Percentiles rank a stretch among this genome's conserved stretches.
Evolutionary conservation across 1,139 yeast species (phyloP).

Genomic region (Debaryomyces sp.): DNA sequence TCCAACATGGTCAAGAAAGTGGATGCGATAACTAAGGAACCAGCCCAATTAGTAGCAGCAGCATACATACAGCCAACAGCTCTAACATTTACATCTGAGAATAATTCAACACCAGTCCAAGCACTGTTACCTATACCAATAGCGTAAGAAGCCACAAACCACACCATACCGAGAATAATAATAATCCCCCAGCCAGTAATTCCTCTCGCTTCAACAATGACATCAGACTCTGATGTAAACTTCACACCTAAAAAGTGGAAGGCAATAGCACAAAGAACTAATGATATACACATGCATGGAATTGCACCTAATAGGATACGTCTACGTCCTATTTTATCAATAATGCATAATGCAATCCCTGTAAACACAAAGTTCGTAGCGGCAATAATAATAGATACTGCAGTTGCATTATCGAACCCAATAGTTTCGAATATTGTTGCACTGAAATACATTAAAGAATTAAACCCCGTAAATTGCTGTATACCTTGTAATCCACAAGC

Average conservation of each 20-base stretch:
- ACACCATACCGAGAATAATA: slow-evolving; percentile 80
- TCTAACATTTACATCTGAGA: slow-evolving; percentile 86
- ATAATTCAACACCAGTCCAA: slow-evolving; percentile 96
- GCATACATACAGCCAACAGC: slow-evolving; percentile 91
- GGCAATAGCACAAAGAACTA: slow-evolving; percentile 80
- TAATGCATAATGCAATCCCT: slow-evolving; percentile 75
- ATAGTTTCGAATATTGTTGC: slow-evolving; percentile 87
- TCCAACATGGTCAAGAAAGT: slow-evolving; percentile 93
- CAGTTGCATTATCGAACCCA: slow-evolving; percentile 84
- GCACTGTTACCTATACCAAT: slow-evolving; percentile 96
- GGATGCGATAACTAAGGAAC: slow-evolving; percentile 86
- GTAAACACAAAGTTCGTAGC: slow-evolving; percentile 92
- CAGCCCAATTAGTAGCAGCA: slow-evolving; percentile 96
- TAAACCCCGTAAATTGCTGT: slow-evolving; percentile 95
- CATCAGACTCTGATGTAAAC: slow-evolving; percentile 52
- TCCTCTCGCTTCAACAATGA: slow-evolving; percentile 44
- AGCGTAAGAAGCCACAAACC: slow-evolving; percentile 87
- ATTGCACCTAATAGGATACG: slow-evolving; percentile 70
- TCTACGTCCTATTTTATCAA: slow-evolving; percentile 87
- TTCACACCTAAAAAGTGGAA: slow-evolving; percentile 76
- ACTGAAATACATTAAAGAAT: slow-evolving; percentile 91
- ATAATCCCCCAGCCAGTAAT: slow-evolving; percentile 85
- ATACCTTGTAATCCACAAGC: slow-evolving; percentile 94
- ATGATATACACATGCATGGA: slow-evolving; percentile 79
- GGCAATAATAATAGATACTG: slow-evolving; percentile 90